Conservation (phyloP, 768 basidiomycete species). For the Pleurotus platypus region DNA sequence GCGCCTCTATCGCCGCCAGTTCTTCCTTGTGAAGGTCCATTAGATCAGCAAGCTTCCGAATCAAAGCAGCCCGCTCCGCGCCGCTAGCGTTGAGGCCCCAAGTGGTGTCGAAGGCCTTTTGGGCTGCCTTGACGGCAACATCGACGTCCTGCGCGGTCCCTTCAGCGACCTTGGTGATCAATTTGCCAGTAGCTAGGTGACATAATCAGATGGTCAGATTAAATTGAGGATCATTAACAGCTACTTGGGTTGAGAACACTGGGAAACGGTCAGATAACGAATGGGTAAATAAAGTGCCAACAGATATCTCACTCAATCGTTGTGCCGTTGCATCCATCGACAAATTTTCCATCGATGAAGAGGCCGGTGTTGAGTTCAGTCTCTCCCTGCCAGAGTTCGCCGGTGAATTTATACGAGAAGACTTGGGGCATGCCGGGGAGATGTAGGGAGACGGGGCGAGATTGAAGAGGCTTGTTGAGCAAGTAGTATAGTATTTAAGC, state of each 20-base stretch:
- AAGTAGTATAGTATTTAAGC: no score
- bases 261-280: conserved; percentile 13
- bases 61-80: conserved; percentile 41
- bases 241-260: conserved; percentile 55
- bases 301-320: conserved; percentile 27
- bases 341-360: conserved; percentile 71
- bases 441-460: no score
- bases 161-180: conserved; percentile 47
- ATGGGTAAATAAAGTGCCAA: not conserved
- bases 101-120: conserved; percentile 50
- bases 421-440: not conserved
- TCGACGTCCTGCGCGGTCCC: conserved; percentile 64
- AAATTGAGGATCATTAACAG: not conserved
- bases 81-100: conserved; percentile 63
- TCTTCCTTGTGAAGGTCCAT: conserved; percentile 54
- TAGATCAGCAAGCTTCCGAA: conserved; percentile 54
- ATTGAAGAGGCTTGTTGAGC: no score
- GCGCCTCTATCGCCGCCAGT: conserved; percentile 62
- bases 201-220: not conserved
- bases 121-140: conserved; percentile 57
- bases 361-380: conserved; percentile 61
- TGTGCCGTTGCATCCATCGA: conserved; percentile 46
- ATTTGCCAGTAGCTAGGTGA: conserved; percentile 45
- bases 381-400: conserved; percentile 53
- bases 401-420: conserved; percentile 50